These are phyloP conservation scores for Botryotinia calthae DNA, from an alignment of 2,329 filamentous ascomycete genomes.

Conservation along the genomic window DNA sequence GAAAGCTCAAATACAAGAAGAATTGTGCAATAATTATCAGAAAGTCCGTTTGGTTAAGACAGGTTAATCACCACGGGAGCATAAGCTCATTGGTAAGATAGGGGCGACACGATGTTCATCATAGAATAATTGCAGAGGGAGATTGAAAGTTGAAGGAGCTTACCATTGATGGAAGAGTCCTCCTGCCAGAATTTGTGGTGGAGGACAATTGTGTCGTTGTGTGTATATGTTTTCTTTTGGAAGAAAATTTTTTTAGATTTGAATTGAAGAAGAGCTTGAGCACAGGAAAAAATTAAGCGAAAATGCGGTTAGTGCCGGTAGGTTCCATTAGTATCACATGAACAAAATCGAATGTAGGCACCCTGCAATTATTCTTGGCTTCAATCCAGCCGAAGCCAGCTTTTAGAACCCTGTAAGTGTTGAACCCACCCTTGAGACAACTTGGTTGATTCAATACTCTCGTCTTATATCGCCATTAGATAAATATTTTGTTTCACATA, in stretches of 20 bases:
- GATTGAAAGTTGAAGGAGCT: conserved; percentile 13
- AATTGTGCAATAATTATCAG: conserved; percentile 40
- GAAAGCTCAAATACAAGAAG: not conserved
- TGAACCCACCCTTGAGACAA: not conserved
- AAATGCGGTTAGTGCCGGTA: conserved; percentile 13
- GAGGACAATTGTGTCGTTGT: not conserved
- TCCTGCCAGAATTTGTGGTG: not conserved
- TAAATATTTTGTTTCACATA: not conserved
- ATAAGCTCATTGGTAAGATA: conserved; percentile 49
- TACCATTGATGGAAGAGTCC: conserved; percentile 6
- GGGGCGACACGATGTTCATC: conserved; percentile 60
- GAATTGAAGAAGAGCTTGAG: conserved; percentile 12
- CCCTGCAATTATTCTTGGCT: not conserved
- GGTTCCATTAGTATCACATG: conserved; percentile 3
- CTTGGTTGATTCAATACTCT: not conserved
- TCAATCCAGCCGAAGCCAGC: not conserved
- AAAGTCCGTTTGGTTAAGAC: conserved; percentile 58
- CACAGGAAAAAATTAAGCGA: conserved; percentile 15
- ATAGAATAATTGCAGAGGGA: conserved; percentile 36
- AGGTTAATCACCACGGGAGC: conserved; percentile 54
- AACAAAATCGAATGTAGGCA: conserved; percentile 1
- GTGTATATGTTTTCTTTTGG: not conserved
- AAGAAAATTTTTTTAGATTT: not conserved
- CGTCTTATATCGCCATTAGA: not conserved
- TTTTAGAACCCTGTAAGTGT: not conserved